These are phyloP conservation scores for Cardamine occulta DNA, from an alignment of 345 rosid species.

Conservation along the genomic window DNA sequence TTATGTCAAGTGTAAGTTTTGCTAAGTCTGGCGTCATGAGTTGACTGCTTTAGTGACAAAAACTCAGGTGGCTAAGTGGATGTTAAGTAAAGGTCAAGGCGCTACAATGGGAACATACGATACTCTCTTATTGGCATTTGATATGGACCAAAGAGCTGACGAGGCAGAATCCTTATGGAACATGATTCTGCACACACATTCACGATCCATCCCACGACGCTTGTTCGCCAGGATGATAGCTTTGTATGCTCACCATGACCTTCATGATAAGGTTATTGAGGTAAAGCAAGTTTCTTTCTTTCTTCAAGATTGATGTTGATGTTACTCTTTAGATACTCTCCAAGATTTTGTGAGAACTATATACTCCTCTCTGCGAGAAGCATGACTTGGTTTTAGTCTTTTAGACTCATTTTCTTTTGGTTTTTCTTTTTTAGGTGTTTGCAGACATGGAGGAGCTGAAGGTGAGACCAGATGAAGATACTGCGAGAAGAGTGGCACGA, in stretches of 20 bases:
- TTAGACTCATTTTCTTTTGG: neutral
- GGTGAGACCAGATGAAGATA: conserved; percentile 80
- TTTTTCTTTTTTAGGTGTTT: conserved; percentile 60
- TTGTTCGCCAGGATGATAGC: conserved; percentile 87
- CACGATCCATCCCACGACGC: conserved; percentile 78
- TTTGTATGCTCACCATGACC: conserved; percentile 73
- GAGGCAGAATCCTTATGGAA: conserved; percentile 89
- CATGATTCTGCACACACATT: conserved; percentile 71
- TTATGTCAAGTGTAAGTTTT: conserved; percentile 7
- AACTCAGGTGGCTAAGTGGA: conserved; percentile 87
- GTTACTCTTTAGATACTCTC: neutral
- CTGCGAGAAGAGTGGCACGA: conserved; percentile 61
- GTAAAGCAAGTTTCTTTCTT: conserved; percentile 42
- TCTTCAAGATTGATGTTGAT: neutral
- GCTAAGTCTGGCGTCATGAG: conserved; percentile 1
- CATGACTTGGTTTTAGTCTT: neutral
- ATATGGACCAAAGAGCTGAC: conserved; percentile 72
- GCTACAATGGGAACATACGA: conserved; percentile 87
- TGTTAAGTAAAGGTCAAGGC: conserved; percentile 95
- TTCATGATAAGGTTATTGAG: conserved; percentile 73
- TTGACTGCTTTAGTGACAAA: conserved; percentile 27
- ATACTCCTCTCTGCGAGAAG: neutral
- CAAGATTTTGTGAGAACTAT: neutral
- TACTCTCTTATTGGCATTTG: conserved; percentile 78
- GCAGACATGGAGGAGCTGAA: conserved; percentile 93